Conservation (phyloP, 345 rosid genomes). For the Brassica rapa region DNA sequence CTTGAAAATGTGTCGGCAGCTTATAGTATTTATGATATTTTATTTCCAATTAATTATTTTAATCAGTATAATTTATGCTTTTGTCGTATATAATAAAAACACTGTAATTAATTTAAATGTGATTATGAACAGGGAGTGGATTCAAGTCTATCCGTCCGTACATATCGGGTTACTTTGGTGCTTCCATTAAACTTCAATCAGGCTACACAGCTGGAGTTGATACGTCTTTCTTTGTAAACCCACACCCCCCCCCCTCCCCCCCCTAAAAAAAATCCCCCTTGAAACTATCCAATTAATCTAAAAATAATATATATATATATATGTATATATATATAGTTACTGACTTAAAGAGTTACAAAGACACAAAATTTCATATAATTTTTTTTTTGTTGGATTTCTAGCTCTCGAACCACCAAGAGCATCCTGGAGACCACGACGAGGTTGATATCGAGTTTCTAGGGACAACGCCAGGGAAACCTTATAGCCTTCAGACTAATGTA, state of each 20-base stretch:
- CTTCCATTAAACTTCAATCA: slow-evolving; percentile 76
- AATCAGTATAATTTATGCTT: too few species aligned
- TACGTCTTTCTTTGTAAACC: slow-evolving; percentile 71
- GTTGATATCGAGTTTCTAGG: slow-evolving; percentile 90
- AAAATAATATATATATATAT: too few species aligned
- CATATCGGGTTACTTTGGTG: slow-evolving; percentile 80
- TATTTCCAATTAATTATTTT: too few species aligned
- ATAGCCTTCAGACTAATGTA: slow-evolving; percentile 86
- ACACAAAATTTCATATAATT: too few species aligned
- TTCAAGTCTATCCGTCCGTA: slow-evolving; percentile 71
- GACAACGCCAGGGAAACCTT: slow-evolving; percentile 68
- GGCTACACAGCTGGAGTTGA: slow-evolving; percentile 96
- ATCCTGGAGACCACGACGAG: slow-evolving; percentile 86
- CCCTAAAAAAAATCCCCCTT: too few species aligned
- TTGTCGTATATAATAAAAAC: too few species aligned
- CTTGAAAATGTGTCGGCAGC: too few species aligned
- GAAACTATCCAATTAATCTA: too few species aligned
- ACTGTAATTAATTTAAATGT: not conserved
- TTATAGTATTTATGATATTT: too few species aligned
- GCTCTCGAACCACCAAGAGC: slow-evolving; percentile 81
- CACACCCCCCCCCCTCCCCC: too few species aligned
- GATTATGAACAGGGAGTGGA: slow-evolving; percentile 72
- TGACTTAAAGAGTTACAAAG: slow-evolving; percentile 1
- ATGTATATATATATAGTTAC: not conserved
- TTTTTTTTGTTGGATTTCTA: not conserved